Conservation (phyloP, 768 basidiomycete genomes). For the Podaxis pistillaris region DNA sequence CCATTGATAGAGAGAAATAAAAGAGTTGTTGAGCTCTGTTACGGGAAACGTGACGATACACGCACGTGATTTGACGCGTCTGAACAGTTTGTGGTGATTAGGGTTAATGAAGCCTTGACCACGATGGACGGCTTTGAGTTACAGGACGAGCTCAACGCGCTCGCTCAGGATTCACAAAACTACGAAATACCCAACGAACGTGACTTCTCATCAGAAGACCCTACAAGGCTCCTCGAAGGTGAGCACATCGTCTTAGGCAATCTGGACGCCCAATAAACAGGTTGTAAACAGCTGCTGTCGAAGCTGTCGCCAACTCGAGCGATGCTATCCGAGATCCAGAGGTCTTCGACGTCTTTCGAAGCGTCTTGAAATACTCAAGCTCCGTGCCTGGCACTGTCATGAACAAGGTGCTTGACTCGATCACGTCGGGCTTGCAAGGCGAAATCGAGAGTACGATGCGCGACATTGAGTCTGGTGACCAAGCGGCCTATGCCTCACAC, state of each 20-base stretch:
- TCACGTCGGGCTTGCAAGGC: constrained; percentile 70
- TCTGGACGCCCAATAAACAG: not conserved
- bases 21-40: too few species aligned
- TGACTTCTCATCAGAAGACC: constrained; percentile 57
- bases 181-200: constrained; percentile 73
- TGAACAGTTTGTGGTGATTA: not conserved
- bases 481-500: constrained; percentile 59
- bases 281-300: constrained; percentile 63
- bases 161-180: constrained; percentile 50
- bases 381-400: constrained; percentile 62
- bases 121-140: constrained; percentile 59
- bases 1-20: too few species aligned
- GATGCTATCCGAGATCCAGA: constrained; percentile 66
- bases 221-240: constrained; percentile 60
- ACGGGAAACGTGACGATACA: not conserved
- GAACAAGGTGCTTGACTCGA: constrained; percentile 85
- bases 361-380: constrained; percentile 74
- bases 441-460: constrained; percentile 71
- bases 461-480: constrained; percentile 70
- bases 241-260: constrained; percentile 16
- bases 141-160: constrained; percentile 70
- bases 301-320: constrained; percentile 72
- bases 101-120: constrained; percentile 22
- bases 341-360: constrained; percentile 81
- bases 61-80: constrained; percentile 8